Base-by-base conservation (phyloP, 2,329 filamentous ascomycete genomes). In the Claviceps arundinis region DNA sequence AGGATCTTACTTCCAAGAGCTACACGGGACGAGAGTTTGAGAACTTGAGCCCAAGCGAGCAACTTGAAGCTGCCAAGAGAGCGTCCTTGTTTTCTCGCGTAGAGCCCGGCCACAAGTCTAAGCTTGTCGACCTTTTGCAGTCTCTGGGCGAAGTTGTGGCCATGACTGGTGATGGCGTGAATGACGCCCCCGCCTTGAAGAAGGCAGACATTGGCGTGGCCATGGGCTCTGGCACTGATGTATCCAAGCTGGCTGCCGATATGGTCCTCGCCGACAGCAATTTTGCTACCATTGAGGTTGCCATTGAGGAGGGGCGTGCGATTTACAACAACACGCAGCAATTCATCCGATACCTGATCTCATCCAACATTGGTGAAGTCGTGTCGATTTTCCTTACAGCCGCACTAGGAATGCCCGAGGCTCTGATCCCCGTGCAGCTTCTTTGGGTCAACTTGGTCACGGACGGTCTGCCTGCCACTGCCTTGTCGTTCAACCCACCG, bases 281-380 rank as follows among this genome's bases (percentile, higher is more conserved):
- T 76, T 98, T 98, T 68, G 93, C 93, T 56, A 98, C 93, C 3
- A 98, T 98, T 60, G 88, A 95, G 67, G 77, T 89, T 52, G 93
- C 93, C 48, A 90, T 98, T 57, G 93, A 98, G 68, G 93, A 98
- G 71, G 93, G 93, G 51, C 86, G 93, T 56, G 90, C 90, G 57
- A 98, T 98, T 71, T 98, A 96, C 80, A 97, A 93, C 83, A 98
- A 98, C 77, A 98, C 93, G 5, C 93, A 98, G 67, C 93, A 98
- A 68, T 98, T 98, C 71, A 98, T 98, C 71, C 88, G 94, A 48
- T 98, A 98, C 68, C 80, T 98, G 56, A 98, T 98, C 68, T 97
- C 91, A 8, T 97, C 91, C 57, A 98, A 98, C 74, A 98, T 98
- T 59, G 94, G 93, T 62, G 93, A 98, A 69, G 93, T 98, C 38